Evolutionary conservation across 805 yeast genomes (phyloP), one percentile per base, ranked within the genome.

Genomic region (Wickerhamiella bombiphila): DNA sequence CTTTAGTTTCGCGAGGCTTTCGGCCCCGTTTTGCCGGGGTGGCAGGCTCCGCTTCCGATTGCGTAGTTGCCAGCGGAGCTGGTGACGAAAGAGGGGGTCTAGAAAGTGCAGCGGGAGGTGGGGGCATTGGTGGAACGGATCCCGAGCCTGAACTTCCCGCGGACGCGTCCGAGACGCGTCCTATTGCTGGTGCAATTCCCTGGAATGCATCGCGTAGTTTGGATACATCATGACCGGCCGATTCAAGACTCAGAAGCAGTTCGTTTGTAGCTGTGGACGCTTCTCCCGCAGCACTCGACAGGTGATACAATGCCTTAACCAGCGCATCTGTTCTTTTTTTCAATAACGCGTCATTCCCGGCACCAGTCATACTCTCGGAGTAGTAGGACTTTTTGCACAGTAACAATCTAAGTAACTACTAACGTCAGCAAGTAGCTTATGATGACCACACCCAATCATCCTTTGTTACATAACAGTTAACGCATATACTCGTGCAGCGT

Each of bases 211-310:
- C 50, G 8, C 41, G 35, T 18, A 48, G 22, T 14, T 64, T 63
- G 1, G 59, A 53, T 45, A 67, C 66, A 40, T 66, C 65, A 48
- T 65, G 63, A 19, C 66, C 71, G 37, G 68, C 68, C 8, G 57
- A 58, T 37, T 21, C 53, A 14, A 70, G 54, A 22, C 69, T 63
- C 52, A 77, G 74, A 66, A 76, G 76, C 60, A 80, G 80, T 52
- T 76, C 76, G 42, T 81, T 72, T 24, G 86, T 72, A 18, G 93
- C 88, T 22, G 74, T 60, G 21, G 94, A 82, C 37, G 88, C 82
- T 40, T 79, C 86, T 45, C 70, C 73, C 26, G 94, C 88, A n/a
- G 93, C 83, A 53, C 76, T 81, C 32, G 91, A 74, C 39, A 85
- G 70, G 54, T 80, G 86, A 51, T 76, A 79, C 43, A 85, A 68